phyloP scores from a whole-genome alignment of 495 filamentous ascomycete species.

The Cenococcum geophilum region DNA sequence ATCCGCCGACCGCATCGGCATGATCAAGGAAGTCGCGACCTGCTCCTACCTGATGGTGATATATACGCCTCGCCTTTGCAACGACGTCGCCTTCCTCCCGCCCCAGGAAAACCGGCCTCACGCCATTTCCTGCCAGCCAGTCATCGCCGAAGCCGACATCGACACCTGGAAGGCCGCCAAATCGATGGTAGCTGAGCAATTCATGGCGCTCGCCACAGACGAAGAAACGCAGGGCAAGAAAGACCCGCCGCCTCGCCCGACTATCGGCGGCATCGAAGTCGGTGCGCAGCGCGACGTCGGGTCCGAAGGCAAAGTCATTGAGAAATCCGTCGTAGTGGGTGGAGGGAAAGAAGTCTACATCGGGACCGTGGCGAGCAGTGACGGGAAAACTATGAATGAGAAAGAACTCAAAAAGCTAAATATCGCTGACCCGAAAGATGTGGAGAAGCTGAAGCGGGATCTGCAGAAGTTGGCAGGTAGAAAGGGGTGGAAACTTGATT shows the following conservation, averaged over 20 bases:
- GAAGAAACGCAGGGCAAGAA: conserved; percentile 16
- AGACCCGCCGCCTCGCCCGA: conserved; percentile 28
- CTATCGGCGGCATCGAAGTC: conserved; percentile 56
- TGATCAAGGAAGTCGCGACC: conserved; percentile 91
- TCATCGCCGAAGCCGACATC: conserved; percentile 56
- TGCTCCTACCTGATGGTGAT: conserved; percentile 95
- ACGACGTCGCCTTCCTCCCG: conserved; percentile 85
- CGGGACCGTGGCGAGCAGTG: conserved; percentile 41
- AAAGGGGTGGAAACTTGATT: conserved; percentile 53
- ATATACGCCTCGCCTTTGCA: conserved; percentile 86
- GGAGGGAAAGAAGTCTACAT: conserved; percentile 47
- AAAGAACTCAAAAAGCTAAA: conserved; percentile 63
- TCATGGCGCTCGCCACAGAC: conserved; percentile 35
- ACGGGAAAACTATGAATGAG: conserved; percentile 46
- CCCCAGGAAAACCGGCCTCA: conserved; percentile 75
- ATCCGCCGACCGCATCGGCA: conserved; percentile 73
- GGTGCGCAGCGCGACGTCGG: conserved; percentile 54
- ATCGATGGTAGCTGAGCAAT: conserved; percentile 15
- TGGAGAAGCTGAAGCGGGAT: conserved; percentile 59
- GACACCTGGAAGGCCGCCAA: conserved; percentile 51
- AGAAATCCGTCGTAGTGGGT: conserved; percentile 52
- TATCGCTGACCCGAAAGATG: conserved; percentile 54
- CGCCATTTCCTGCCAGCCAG: conserved; percentile 67
- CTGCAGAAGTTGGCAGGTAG: conserved; percentile 47
- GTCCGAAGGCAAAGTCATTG: conserved; percentile 50